These are phyloP conservation scores for Rhodamnia argentea DNA, from an alignment of 345 rosid species.

Conservation along the genomic window DNA sequence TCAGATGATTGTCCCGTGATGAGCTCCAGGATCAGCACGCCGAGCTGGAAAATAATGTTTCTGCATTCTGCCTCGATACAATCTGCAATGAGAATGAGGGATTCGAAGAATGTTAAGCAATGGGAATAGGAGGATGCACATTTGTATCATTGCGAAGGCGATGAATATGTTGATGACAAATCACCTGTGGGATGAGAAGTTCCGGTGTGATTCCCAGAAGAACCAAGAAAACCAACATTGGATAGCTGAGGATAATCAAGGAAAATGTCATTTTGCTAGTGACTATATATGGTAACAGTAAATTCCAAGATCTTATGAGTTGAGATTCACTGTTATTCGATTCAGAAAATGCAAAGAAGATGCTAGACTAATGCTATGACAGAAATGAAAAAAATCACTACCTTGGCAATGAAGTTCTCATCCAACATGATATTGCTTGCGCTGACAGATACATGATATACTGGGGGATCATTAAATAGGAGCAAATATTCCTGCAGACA, in stretches of 20 bases:
- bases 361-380: background rate
- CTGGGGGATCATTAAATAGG: constrained; percentile 59
- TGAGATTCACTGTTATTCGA: background rate
- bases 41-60: constrained; percentile 70
- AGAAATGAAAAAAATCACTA: constrained; percentile 1
- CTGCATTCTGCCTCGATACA: constrained; percentile 31
- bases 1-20: constrained; percentile 88
- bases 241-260: constrained; percentile 36
- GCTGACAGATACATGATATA: constrained; percentile 60
- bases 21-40: constrained; percentile 75
- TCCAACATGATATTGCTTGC: constrained; percentile 84
- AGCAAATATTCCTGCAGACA: constrained; percentile 69
- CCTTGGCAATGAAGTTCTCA: constrained; percentile 82
- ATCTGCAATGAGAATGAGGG: constrained; percentile 13
- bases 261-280: background rate
- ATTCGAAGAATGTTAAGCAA: background rate
- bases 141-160: background rate
- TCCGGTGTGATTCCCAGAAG: constrained; percentile 12
- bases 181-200: constrained; percentile 44
- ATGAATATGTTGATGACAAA: background rate
- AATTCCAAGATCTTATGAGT: background rate
- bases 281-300: background rate
- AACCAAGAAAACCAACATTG: constrained; percentile 43
- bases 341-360: background rate
- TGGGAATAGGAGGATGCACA: background rate